Conservation (phyloP, 2,329 filamentous ascomycete genomes). For the Trichoderma pleuroti region DNA sequence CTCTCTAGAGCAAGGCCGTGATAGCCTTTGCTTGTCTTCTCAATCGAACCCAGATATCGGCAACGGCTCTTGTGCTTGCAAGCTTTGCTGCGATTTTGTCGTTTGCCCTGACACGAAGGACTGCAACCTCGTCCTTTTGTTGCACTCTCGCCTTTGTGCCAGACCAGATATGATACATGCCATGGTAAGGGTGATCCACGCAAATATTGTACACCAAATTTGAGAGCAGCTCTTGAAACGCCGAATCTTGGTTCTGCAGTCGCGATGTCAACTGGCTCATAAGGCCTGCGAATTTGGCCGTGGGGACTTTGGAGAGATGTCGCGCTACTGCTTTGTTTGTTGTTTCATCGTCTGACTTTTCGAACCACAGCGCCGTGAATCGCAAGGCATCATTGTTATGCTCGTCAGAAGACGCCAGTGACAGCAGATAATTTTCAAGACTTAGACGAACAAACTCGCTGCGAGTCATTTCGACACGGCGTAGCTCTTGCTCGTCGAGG, state of each 20-base stretch:
- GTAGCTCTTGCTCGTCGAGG: slow-evolving; percentile 85
- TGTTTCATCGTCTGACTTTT: slow-evolving; percentile 70
- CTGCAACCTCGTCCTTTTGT: slow-evolving; percentile 68
- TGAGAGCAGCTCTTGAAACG: slow-evolving; percentile 75
- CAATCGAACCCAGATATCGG: slow-evolving; percentile 66
- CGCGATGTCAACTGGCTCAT: slow-evolving; percentile 98
- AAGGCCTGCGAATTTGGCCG: slow-evolving; percentile 83
- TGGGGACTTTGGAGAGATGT: slow-evolving; percentile 72
- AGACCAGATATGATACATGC: slow-evolving; percentile 95
- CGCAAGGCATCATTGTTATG: slow-evolving; percentile 87
- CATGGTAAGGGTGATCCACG: slow-evolving; percentile 89
- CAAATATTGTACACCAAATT: slow-evolving; percentile 79
- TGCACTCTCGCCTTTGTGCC: slow-evolving; percentile 67
- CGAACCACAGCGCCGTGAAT: slow-evolving; percentile 92
- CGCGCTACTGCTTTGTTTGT: slow-evolving; percentile 74
- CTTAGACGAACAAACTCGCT: slow-evolving; percentile 83
- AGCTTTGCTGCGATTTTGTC: slow-evolving; percentile 63
- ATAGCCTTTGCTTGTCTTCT: slow-evolving; percentile 67
- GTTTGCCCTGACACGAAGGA: slow-evolving; percentile 71
- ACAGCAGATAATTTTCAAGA: slow-evolving; percentile 87
- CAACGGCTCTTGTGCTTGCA: slow-evolving; percentile 47
- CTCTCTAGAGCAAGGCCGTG: slow-evolving; percentile 62
- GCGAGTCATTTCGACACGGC: slow-evolving; percentile 70
- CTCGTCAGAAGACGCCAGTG: slow-evolving; percentile 78
- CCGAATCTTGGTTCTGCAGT: slow-evolving; percentile 64